Conservation (phyloP, 371 early-diverging fungal genomes). For the Lichtheimia corymbifera region DNA sequence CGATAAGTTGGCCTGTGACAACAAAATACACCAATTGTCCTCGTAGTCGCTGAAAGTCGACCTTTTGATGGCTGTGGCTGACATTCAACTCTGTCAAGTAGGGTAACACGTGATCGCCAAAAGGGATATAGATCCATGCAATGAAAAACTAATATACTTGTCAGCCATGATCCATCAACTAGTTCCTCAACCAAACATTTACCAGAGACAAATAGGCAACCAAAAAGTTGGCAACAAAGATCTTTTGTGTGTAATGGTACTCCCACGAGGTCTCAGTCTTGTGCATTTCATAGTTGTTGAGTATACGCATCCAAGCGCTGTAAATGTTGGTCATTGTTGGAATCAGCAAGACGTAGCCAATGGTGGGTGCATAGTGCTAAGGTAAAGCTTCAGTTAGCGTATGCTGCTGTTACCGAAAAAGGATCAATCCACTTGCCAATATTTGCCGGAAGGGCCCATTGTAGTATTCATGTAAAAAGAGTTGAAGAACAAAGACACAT, state of each 20-base stretch:
- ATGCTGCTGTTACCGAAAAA: too few species aligned
- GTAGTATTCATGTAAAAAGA: constrained; percentile 81
- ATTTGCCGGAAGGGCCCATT: constrained; percentile 67
- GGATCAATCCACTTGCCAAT: constrained; percentile 26
- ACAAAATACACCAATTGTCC: constrained; percentile 77
- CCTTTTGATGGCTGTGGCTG: constrained; percentile 46
- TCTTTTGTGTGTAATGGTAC: constrained; percentile 74
- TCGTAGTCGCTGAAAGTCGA: constrained; percentile 65
- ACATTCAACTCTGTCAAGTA: constrained; percentile 42
- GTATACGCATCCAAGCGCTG: constrained; percentile 55
- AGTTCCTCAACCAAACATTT: constrained; percentile 8
- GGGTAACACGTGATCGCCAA: constrained; percentile 54
- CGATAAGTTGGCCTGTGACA: constrained; percentile 81
- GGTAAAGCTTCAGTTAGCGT: background rate
- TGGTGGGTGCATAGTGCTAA: constrained; percentile 71
- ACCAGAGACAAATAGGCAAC: constrained; percentile 78
- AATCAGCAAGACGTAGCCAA: constrained; percentile 75
- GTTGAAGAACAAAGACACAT: constrained; percentile 73
- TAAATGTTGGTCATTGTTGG: constrained; percentile 73
- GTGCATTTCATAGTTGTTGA: constrained; percentile 86
- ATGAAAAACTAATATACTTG: constrained; percentile 62
- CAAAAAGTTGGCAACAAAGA: constrained; percentile 83
- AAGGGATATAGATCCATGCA: constrained; percentile 88
- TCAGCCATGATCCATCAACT: too few species aligned
- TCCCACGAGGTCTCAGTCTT: constrained; percentile 74